phyloP scores from a whole-genome alignment of 192 early-diverging fungal genomes.

The Coemansia asiatica region DNA sequence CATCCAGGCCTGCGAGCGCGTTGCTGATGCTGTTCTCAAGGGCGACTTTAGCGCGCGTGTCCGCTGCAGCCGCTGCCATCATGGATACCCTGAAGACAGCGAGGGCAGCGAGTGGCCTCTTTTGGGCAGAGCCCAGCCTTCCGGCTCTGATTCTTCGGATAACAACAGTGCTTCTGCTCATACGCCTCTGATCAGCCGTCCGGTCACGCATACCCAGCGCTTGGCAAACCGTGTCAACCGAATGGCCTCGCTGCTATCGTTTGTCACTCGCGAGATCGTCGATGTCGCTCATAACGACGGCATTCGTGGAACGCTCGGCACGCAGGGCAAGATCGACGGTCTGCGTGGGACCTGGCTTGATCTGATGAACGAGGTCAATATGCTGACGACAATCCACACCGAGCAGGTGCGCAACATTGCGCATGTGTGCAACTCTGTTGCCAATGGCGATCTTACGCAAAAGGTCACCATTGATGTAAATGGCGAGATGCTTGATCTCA shows the following conservation, averaged over 20 bases:
- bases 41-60: slow-evolving; percentile 53
- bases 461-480: slow-evolving; percentile 60
- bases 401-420: slow-evolving; percentile 68
- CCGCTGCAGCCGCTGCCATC: slow-evolving; percentile 51
- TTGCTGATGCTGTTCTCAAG: slow-evolving; percentile 46
- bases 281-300: slow-evolving; percentile 72
- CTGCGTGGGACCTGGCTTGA: slow-evolving; percentile 67
- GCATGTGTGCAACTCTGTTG: slow-evolving; percentile 63
- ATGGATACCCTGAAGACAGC: background rate
- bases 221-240: slow-evolving; percentile 53
- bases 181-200: slow-evolving; percentile 40
- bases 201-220: slow-evolving; percentile 37
- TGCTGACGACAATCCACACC: slow-evolving; percentile 62
- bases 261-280: slow-evolving; percentile 60
- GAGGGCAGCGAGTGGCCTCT: slow-evolving; percentile 35
- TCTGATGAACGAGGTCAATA: slow-evolving; percentile 66
- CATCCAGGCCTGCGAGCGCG: slow-evolving; percentile 52
- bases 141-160: slow-evolving; percentile 1
- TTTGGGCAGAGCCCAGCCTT: background rate
- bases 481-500: slow-evolving; percentile 67
- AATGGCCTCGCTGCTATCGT: slow-evolving; percentile 51
- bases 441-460: slow-evolving; percentile 59
- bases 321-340: slow-evolving; percentile 62
- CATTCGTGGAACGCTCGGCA: slow-evolving; percentile 66
- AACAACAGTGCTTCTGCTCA: background rate